phyloP scores from a whole-genome alignment of 140 eudicot species.

The Oenanthe javanica region DNA sequence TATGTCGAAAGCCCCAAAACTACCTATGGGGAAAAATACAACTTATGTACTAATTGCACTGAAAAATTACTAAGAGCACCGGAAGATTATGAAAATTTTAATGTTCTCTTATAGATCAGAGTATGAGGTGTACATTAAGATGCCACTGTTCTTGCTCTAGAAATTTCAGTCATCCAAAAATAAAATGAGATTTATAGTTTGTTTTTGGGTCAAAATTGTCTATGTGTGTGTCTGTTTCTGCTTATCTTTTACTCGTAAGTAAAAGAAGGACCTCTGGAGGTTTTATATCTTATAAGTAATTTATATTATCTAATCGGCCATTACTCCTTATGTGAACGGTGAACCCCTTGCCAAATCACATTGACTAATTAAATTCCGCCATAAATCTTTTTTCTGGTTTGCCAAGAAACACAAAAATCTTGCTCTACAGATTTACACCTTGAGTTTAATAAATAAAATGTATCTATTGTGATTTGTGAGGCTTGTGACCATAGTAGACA shows the following conservation, averaged over 20 bases:
- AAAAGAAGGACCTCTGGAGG: background rate
- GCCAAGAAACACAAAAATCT: background rate
- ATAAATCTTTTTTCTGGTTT: background rate
- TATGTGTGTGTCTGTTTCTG: background rate
- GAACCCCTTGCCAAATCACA: background rate
- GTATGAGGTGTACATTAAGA: background rate
- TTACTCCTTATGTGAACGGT: background rate
- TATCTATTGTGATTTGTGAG: too few species aligned
- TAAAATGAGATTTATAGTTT: background rate
- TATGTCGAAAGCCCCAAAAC: too few species aligned
- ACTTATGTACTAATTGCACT: background rate
- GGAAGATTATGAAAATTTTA: background rate
- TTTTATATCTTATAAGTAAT: background rate
- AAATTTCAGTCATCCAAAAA: background rate
- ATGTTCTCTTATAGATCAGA: background rate
- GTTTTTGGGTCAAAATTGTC: background rate
- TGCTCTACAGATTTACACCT: background rate
- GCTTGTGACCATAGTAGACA: background rate
- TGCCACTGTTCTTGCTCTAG: background rate
- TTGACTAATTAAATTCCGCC: background rate
- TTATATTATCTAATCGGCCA: background rate
- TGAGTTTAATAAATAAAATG: background rate
- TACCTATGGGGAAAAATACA: background rate
- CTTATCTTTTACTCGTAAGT: background rate
- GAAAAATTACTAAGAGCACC: background rate